Percentiles rank a stretch among this genome's conserved stretches.
phyloP scores from a whole-genome alignment of 306 rosid genomes.

The Trifolium subterraneum region DNA sequence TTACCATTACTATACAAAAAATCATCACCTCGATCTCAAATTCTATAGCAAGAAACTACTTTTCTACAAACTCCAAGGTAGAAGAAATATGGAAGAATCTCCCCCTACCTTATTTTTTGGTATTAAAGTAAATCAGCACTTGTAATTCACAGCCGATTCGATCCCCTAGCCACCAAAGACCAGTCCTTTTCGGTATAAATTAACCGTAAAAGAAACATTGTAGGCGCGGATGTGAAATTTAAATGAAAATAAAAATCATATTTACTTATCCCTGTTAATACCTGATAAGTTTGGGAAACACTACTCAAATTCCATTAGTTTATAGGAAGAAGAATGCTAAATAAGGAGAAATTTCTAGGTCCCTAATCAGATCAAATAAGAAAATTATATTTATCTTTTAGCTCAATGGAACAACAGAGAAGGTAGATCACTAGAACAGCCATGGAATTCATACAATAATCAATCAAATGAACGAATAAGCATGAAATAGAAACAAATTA shows the following conservation, averaged over 20 bases:
- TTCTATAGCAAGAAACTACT: not conserved
- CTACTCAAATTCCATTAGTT: too few relatives aligned
- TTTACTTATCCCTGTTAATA: too few relatives aligned
- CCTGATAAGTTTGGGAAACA: too few relatives aligned
- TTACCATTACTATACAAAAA: not conserved
- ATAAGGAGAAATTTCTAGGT: too few relatives aligned
- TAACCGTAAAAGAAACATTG: not conserved
- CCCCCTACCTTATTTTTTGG: not conserved
- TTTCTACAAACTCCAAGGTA: conserved; percentile 1
- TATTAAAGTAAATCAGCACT: not conserved
- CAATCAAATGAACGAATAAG: too few relatives aligned
- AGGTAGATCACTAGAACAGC: not conserved
- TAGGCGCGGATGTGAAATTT: too few relatives aligned
- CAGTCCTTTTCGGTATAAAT: not conserved
- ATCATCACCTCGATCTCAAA: not conserved
- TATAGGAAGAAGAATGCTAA: too few relatives aligned
- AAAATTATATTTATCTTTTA: not conserved
- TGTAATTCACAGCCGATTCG: not conserved
- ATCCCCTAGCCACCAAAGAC: not conserved
- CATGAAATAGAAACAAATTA: too few relatives aligned
- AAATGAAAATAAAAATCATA: too few relatives aligned
- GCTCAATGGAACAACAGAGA: not conserved
- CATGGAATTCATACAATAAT: not conserved
- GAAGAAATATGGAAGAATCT: not conserved
- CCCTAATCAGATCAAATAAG: not conserved